A percentile compares a stretch with the other conserved stretches of the same genome.
Evolutionary conservation across 306 rosid genomes (phyloP).

Genomic region (Cucumis melo): DNA sequence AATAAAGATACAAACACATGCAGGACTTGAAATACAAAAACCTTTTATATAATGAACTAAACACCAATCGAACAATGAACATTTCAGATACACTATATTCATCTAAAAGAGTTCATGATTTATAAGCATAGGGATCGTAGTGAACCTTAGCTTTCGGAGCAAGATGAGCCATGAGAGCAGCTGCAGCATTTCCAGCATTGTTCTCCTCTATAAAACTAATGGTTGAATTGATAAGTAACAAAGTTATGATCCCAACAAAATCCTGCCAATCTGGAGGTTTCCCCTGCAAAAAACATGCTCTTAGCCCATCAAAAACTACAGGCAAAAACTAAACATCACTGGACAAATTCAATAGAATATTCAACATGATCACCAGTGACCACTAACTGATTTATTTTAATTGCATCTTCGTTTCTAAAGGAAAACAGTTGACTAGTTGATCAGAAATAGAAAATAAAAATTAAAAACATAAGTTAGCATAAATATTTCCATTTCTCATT

Average conservation of each 20-base stretch:
- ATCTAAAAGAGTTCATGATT: background rate
- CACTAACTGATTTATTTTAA: background rate
- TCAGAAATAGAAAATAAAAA: background rate
- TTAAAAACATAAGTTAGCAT: background rate
- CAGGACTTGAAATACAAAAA: background rate
- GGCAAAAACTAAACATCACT: background rate
- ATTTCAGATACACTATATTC: background rate
- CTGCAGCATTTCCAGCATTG: conserved; percentile 87
- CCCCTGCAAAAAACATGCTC: conserved; percentile 28
- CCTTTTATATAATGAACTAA: background rate
- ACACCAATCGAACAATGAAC: background rate
- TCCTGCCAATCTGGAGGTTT: conserved; percentile 88
- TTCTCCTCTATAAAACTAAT: conserved; percentile 83
- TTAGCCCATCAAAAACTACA: background rate
- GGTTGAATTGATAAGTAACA: conserved; percentile 61
- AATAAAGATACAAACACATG: background rate
- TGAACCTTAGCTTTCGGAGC: conserved; percentile 80
- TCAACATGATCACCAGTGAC: background rate
- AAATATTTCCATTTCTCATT: background rate
- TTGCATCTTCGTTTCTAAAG: background rate
- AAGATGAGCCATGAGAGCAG: conserved; percentile 72
- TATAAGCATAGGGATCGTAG: background rate
- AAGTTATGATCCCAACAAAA: conserved; percentile 55
- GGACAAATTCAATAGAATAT: background rate
- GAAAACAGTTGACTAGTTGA: background rate